Evolutionary conservation across 2,329 filamentous ascomycete genomes (phyloP), one percentile per base, ranked within the genome.

Genomic region (Calonectria honghensis): DNA sequence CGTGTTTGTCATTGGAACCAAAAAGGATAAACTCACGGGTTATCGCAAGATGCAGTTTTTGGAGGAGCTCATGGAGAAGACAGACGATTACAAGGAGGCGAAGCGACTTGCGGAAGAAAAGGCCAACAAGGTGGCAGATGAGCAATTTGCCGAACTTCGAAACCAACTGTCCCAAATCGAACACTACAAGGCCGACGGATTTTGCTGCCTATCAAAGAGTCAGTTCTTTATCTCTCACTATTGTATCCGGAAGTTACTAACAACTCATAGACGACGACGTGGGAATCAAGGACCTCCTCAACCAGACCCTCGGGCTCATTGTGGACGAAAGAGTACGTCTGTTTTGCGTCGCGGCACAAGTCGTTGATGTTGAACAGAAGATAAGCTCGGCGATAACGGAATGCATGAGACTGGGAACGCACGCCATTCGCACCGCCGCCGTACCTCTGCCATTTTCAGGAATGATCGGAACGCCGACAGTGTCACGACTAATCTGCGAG

Each of bases 381-480:
- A 81, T 81, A 76, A 81, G 81, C 79, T 81, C 79, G 73, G 79
- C 79, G 41, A 81, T 81, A 68, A 81, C 79, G 76, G 79, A 81
- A 71, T 81, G 79, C 39, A 81, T 81, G 79, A 80, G 79, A 73
- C 76, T 81, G 20, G 79, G 79, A 31, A 81, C 79, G 14, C 79
- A 81, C 32, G 79, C 79, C 11, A 81, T 81, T 45, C 79, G 79
- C 11, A 81, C 79, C 32, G 78, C 79, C 13, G 79, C 79, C 11
- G 79, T 81, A 1, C 79, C 79, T 0, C 73, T 81, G 0, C 79
- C 79, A 0, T 79, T 77, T 32, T 74, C 77, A 0, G 79, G 79
- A 4, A 74, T 81, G 24, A 79, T 81, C 10, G 79, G 79, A 52
- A 81, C 79, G 9, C 79, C 79, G 1, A 81, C 79, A 0, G 79